phyloP scores from a whole-genome alignment of 495 filamentous ascomycete genomes.

The Delitschia confertaspora region DNA sequence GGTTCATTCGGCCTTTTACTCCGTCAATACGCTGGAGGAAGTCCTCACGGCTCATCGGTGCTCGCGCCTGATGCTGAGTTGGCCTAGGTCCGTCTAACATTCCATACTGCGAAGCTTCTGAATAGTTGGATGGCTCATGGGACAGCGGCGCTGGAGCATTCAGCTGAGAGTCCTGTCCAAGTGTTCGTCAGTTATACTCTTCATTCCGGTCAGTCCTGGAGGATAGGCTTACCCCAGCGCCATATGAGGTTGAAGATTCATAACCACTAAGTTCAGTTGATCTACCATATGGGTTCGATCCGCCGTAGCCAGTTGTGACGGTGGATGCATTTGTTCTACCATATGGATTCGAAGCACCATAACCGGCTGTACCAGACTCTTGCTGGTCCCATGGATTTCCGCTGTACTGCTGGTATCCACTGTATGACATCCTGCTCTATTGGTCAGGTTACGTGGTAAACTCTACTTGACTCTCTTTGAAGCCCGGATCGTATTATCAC shows the following conservation, averaged over 20 bases:
- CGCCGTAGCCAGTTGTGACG: slow-evolving; percentile 45
- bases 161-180: slow-evolving; percentile 29
- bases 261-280: slow-evolving; percentile 1
- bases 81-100: slow-evolving; percentile 12
- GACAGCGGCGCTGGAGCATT: slow-evolving; percentile 23
- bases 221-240: slow-evolving; percentile 12
- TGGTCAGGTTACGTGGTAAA: neutral
- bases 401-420: slow-evolving; percentile 33
- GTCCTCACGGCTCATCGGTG: slow-evolving; percentile 39
- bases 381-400: slow-evolving; percentile 42
- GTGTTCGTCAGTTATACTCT: slow-evolving; percentile 7
- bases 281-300: slow-evolving; percentile 31
- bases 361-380: slow-evolving; percentile 41
- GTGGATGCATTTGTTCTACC: slow-evolving; percentile 9
- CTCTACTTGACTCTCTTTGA: neutral
- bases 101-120: slow-evolving; percentile 30
- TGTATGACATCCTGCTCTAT: slow-evolving; percentile 23
- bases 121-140: slow-evolving; percentile 31
- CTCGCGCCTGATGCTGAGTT: slow-evolving; percentile 14
- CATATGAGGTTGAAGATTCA: slow-evolving; percentile 10
- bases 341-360: slow-evolving; percentile 38
- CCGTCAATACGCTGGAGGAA: slow-evolving; percentile 53
- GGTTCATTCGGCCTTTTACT: slow-evolving; percentile 48
- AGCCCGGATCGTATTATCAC: too few species aligned
- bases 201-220: slow-evolving; percentile 11